Evolutionary conservation across 371 early-diverging fungal species (phyloP).

Genomic region (Mortierella sp.): DNA sequence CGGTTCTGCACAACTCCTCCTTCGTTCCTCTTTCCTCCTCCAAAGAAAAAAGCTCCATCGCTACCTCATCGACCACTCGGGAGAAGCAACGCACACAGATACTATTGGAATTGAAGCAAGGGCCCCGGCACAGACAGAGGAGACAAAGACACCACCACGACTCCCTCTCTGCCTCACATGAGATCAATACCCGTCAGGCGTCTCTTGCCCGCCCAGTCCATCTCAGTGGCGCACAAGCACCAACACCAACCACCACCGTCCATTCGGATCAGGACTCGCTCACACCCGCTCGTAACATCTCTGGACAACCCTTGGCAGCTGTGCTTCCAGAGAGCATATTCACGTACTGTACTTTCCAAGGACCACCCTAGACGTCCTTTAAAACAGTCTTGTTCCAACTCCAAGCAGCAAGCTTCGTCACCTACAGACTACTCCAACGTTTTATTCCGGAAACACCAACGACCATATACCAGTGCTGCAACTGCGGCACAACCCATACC

Average conservation of each 20-base stretch:
- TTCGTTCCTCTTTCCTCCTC: not conserved
- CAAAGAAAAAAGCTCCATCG: not conserved
- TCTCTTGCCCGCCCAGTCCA: conserved; percentile 14
- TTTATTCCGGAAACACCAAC: conserved; percentile 8
- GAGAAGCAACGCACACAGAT: not conserved
- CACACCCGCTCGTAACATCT: not conserved
- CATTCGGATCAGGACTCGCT: not conserved
- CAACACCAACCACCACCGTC: not conserved
- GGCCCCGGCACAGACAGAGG: not conserved
- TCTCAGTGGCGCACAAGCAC: conserved; percentile 3
- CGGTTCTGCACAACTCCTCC: not conserved
- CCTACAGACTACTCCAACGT: not conserved
- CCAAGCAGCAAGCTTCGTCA: not conserved
- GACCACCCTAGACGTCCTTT: not conserved
- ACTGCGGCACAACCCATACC: conserved; percentile 3
- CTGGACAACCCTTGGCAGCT: conserved; percentile 32
- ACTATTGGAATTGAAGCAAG: no score
- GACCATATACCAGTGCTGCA: conserved; percentile 22
- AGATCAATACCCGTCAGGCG: conserved; percentile 28
- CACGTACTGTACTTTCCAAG: conserved; percentile 22
- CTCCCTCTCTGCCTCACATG: conserved; percentile 16
- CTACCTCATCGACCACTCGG: not conserved
- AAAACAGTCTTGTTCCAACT: not conserved
- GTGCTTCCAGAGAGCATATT: conserved; percentile 41
- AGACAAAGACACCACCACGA: no score